Conservation (phyloP, 305 asterid species). For the Fraxinus sp. region DNA sequence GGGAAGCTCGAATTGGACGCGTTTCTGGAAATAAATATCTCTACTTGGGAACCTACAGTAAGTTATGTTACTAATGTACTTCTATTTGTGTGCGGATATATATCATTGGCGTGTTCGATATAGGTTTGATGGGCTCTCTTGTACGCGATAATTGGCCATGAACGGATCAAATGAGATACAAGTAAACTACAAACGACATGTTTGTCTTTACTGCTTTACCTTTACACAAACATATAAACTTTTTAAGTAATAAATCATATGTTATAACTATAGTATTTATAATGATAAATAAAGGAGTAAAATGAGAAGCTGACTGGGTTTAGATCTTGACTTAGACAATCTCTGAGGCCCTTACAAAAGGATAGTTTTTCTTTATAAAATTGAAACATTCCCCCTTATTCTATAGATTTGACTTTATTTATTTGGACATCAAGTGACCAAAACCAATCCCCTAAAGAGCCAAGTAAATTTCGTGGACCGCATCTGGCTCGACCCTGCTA, state of each 20-base stretch:
- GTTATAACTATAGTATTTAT: no score
- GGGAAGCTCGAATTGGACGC: constrained; percentile 97
- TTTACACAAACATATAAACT: neutral
- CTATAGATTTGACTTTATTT: constrained; percentile 21
- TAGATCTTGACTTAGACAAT: constrained; percentile 34
- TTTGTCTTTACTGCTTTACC: neutral
- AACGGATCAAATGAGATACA: neutral
- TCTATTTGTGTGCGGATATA: neutral
- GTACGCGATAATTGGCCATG: neutral
- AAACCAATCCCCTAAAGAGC: neutral
- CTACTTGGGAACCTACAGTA: constrained; percentile 83
- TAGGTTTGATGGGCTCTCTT: neutral
- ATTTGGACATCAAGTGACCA: constrained; percentile 23
- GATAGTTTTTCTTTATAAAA: constrained; percentile 36
- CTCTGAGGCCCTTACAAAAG: constrained; percentile 39
- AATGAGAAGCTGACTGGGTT: constrained; percentile 41
- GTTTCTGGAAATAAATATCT: constrained; percentile 85
- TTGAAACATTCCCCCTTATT: constrained; percentile 42
- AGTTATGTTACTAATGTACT: neutral
- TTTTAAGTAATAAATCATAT: no score
- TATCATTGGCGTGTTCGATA: neutral
- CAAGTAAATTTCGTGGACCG: neutral
- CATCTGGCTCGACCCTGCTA: neutral
- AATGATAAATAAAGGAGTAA: neutral
- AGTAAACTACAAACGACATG: neutral